Base-by-base conservation (phyloP, 2,329 filamentous ascomycete species). In the Rosellinia necatrix region DNA sequence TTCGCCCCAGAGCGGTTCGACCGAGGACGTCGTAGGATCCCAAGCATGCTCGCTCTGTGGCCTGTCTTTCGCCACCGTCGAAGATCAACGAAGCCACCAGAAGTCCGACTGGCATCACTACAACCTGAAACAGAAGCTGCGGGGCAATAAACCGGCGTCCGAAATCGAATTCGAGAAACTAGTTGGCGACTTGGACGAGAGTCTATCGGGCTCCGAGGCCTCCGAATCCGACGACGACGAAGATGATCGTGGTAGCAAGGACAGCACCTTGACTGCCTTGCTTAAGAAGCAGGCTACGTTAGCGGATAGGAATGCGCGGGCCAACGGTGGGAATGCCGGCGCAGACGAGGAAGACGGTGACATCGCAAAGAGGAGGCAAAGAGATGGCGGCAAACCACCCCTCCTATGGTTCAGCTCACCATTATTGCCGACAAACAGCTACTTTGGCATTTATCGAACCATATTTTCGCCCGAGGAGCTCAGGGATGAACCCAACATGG, bases 41-140 rank as follows among this genome's bases (percentile, higher is more conserved):
- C 92, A 90, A 56, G 83, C 91, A 12, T 99, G 94, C 71, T 85
- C 87, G 1, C 80, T 97, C 4, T 99, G 94, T 74, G 79, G 81
- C 34, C 80, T 92, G 32, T 78, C 81, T 4, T 96, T 96, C 66
- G 69, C 80, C 27, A 87, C 81, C 8, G 81, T 96, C 6, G 80
- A 86, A 58, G 93, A 97, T 59, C 93, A 97, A 70, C 84, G 91
- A 59, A 82, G 85, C 56, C 94, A 99, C 74, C 86, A 91, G 55
- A 89, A 90, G 66, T 96, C 93, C 8, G 94, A 99, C 68, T 80
- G 96, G 44, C 94, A 99, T 72, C 84, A 88, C 62, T 99, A 97
- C 76, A 99, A 99, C 71, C 76, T 97, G 59, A 97, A 96, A 74
- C 90, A 93, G 70, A 96, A 91, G 76, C 76, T 96, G 53, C 86